A percentile compares a stretch with the other conserved stretches of the same genome.
Conservation (phyloP, 2,329 filamentous ascomycete genomes). For the Aspergillus udagawae region DNA sequence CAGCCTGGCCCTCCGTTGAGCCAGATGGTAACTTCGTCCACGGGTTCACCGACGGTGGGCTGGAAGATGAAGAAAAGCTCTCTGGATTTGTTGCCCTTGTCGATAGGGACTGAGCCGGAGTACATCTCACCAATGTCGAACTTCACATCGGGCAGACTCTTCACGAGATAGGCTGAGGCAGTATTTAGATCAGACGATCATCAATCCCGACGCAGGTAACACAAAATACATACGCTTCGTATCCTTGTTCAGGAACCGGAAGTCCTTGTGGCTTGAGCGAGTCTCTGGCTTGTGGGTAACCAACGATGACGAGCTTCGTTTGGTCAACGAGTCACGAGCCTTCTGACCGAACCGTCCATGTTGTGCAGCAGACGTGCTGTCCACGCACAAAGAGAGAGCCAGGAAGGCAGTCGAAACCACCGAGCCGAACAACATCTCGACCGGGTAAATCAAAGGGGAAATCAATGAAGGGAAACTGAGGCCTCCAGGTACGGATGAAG, state of each 20-base stretch:
- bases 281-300: slow-evolving; percentile 8
- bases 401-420: slow-evolving; percentile 22
- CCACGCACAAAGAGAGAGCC: slow-evolving; percentile 18
- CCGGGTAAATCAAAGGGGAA: not conserved
- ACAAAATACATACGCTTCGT: slow-evolving; percentile 22
- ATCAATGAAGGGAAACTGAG: not conserved
- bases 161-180: slow-evolving; percentile 57
- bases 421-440: slow-evolving; percentile 24
- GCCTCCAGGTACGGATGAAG: slow-evolving; percentile 1
- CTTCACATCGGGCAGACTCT: slow-evolving; percentile 62
- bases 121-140: slow-evolving; percentile 61
- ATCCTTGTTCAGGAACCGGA: slow-evolving; percentile 23
- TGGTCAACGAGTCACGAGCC: slow-evolving; percentile 20
- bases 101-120: slow-evolving; percentile 52
- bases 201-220: not conserved
- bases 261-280: slow-evolving; percentile 15
- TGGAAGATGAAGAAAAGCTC: slow-evolving; percentile 50
- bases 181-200: not conserved
- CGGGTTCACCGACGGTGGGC: slow-evolving; percentile 40
- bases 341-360: slow-evolving; percentile 25
- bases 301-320: slow-evolving; percentile 10
- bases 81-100: slow-evolving; percentile 41
- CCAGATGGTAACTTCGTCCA: slow-evolving; percentile 42
- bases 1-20: slow-evolving; percentile 55
- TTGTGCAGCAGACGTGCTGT: slow-evolving; percentile 15